Percentiles rank a stretch among this genome's conserved stretches.
Evolutionary conservation across 2,329 filamentous ascomycete species (phyloP).

Genomic region (Escovopsis weberi): DNA sequence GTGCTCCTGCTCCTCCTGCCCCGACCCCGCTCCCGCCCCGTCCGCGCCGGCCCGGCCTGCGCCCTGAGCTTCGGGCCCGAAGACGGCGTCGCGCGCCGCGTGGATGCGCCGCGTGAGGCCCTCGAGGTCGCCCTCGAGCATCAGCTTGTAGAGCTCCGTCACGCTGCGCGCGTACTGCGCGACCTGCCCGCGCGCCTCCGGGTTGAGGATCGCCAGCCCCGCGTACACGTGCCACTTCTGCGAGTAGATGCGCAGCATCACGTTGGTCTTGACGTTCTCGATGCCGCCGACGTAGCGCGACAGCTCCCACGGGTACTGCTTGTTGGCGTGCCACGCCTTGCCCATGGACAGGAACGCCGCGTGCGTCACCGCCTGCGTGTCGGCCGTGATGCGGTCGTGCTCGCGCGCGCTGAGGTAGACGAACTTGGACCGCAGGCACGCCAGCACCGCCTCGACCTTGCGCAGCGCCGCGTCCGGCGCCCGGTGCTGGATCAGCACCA

Average conservation of each 20-base stretch:
- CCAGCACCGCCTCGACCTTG: slow-evolving; percentile 69
- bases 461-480: slow-evolving; percentile 61
- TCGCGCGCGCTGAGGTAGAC: slow-evolving; percentile 76
- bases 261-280: slow-evolving; percentile 98
- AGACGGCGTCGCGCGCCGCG: slow-evolving; percentile 51
- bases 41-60: slow-evolving; percentile 25
- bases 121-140: slow-evolving; percentile 70
- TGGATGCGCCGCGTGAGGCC: slow-evolving; percentile 63
- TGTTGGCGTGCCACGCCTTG: slow-evolving; percentile 89
- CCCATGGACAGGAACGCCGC: slow-evolving; percentile 96
- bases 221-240: slow-evolving; percentile 99
- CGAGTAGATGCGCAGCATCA: slow-evolving; percentile 90
- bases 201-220: slow-evolving; percentile 91
- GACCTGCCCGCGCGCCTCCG: slow-evolving; percentile 82
- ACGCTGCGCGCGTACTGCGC: slow-evolving; percentile 85
- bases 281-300: slow-evolving; percentile 93
- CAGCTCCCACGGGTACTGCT: slow-evolving; percentile 93
- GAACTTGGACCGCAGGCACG: slow-evolving; percentile 70
- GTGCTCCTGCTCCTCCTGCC: slow-evolving; percentile 9
- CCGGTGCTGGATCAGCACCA: slow-evolving; percentile 89
- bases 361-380: slow-evolving; percentile 96
- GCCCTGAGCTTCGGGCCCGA: no score
- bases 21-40: no score
- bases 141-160: slow-evolving; percentile 90
- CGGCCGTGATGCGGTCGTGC: slow-evolving; percentile 94